Evolutionary conservation across 805 yeast species (phyloP).

Genomic region (Ogataea paradorogensis): DNA sequence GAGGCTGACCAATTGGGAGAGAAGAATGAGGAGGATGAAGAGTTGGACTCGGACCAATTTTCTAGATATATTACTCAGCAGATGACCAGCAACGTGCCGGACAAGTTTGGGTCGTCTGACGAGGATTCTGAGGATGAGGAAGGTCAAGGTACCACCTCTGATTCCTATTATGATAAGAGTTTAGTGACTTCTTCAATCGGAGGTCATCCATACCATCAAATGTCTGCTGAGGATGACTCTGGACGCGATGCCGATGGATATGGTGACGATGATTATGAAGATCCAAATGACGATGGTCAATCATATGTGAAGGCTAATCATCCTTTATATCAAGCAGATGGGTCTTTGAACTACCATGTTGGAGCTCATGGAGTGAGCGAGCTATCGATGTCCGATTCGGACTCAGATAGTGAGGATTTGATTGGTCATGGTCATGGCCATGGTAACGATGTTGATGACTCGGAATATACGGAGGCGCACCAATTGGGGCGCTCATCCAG

Average conservation of each 20-base stretch:
- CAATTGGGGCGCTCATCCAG: conserved; percentile 14
- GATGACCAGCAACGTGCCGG: conserved; percentile 52
- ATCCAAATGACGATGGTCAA: conserved; percentile 79
- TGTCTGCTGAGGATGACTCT: conserved; percentile 44
- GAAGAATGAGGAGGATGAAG: conserved; percentile 26
- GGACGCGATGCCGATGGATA: conserved; percentile 68
- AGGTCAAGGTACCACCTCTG: conserved; percentile 10
- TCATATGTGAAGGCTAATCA: conserved; percentile 62
- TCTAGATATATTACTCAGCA: conserved; percentile 77
- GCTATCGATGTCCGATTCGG: conserved; percentile 23
- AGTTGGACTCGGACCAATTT: conserved; percentile 47
- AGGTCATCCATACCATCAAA: conserved; percentile 35
- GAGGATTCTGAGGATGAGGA: conserved; percentile 57
- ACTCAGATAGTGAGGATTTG: conserved; percentile 31
- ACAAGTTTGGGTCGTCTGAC: conserved; percentile 49
- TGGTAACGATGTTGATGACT: conserved; percentile 23
- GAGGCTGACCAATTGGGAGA: conserved; percentile 21
- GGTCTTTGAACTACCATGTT: conserved; percentile 27
- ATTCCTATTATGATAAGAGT: conserved; percentile 13
- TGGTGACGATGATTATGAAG: conserved; percentile 66
- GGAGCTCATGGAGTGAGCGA: conserved; percentile 20
- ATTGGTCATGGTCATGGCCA: conserved; percentile 22
- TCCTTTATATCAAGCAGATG: conserved; percentile 55
- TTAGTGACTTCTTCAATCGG: conserved; percentile 29
- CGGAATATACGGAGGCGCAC: conserved; percentile 18